A percentile compares a stretch with the other conserved stretches of the same genome.
Conservation (phyloP, 345 rosid genomes). For the Populus simonii region DNA sequence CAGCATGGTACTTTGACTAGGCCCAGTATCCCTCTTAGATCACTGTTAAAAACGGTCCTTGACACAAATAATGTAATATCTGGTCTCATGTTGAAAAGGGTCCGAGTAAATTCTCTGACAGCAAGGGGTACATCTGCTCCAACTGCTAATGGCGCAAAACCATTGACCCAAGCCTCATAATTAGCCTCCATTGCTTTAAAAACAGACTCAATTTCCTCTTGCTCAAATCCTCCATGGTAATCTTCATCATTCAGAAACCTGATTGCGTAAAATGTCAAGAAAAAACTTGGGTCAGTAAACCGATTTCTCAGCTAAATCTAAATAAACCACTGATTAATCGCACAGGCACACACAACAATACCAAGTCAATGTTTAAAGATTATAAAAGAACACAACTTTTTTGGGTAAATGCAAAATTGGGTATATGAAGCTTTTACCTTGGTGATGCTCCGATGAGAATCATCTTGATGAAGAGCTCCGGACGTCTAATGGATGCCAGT, state of each 20-base stretch:
- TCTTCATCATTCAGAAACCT: constrained; percentile 46
- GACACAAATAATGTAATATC: constrained; percentile 69
- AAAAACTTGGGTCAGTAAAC: background rate
- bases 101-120: constrained; percentile 77
- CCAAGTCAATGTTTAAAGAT: background rate
- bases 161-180: constrained; percentile 76
- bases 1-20: constrained; percentile 60
- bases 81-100: constrained; percentile 87
- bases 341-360: background rate
- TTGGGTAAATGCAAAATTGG: background rate
- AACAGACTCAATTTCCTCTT: constrained; percentile 54
- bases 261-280: background rate
- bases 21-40: constrained; percentile 66
- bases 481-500: constrained; percentile 76
- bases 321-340: background rate
- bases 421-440: constrained; percentile 28
- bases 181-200: constrained; percentile 76
- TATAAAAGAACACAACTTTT: background rate
- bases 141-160: constrained; percentile 68
- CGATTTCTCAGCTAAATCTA: background rate
- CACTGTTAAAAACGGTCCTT: constrained; percentile 60
- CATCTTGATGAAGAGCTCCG: constrained; percentile 73
- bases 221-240: constrained; percentile 77
- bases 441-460: constrained; percentile 80
- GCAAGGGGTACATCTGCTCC: constrained; percentile 83